phyloP scores from a whole-genome alignment of 2,329 filamentous ascomycete species.

The Scedosporium minutisporum region DNA sequence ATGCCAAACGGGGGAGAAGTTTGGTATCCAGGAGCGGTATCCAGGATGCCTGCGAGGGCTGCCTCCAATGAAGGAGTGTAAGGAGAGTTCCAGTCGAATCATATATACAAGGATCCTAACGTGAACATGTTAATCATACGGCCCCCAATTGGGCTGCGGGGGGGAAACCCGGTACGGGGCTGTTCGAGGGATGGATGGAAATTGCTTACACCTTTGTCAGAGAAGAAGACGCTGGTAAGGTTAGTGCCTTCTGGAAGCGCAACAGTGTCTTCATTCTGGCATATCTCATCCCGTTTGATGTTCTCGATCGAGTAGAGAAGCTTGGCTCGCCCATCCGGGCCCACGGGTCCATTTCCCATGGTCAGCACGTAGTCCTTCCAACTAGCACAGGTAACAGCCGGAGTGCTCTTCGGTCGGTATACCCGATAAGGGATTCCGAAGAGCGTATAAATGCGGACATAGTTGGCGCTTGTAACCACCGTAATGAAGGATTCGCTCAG shows the following conservation, averaged over 20 bases:
- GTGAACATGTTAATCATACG: slow-evolving; percentile 6
- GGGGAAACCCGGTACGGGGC: too few relatives aligned
- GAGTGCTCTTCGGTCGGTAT: slow-evolving; percentile 82
- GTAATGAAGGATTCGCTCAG: slow-evolving; percentile 86
- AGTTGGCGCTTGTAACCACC: slow-evolving; percentile 76
- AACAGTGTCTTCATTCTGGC: slow-evolving; percentile 86
- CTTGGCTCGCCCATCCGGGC: slow-evolving; percentile 65
- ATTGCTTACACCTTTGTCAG: slow-evolving; percentile 66
- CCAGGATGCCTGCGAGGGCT: slow-evolving; percentile 77
- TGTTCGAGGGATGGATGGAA: background rate
- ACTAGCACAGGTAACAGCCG: slow-evolving; percentile 84
- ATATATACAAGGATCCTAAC: slow-evolving; percentile 86
- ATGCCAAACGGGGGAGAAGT: slow-evolving; percentile 68
- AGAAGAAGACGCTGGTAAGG: slow-evolving; percentile 82
- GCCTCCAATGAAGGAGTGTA: slow-evolving; percentile 84
- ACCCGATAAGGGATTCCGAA: slow-evolving; percentile 85
- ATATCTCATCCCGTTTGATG: slow-evolving; percentile 85
- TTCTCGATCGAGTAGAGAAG: slow-evolving; percentile 91
- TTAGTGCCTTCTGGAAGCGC: slow-evolving; percentile 67
- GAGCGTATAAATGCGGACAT: slow-evolving; percentile 85
- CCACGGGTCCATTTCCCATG: slow-evolving; percentile 82
- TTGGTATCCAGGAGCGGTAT: slow-evolving; percentile 86
- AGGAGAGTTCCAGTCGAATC: slow-evolving; percentile 85
- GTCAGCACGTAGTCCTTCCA: slow-evolving; percentile 97
- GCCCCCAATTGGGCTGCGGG: too few relatives aligned